Conservation (phyloP, 73 alveolate species). For the Stentor coeruleus region DNA sequence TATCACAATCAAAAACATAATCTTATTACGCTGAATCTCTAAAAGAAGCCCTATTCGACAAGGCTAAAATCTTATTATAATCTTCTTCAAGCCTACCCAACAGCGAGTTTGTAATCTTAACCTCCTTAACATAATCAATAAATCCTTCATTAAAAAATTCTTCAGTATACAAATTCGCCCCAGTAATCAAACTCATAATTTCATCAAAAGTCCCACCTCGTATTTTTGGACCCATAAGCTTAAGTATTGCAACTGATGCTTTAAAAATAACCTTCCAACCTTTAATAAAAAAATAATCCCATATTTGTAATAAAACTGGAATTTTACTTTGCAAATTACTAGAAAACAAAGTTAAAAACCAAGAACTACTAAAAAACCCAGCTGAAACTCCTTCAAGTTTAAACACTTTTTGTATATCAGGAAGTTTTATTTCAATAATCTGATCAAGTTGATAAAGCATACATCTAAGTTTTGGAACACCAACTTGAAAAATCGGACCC, state of each 20-base stretch:
- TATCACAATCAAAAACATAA: no score
- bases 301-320: slow-evolving; percentile 32
- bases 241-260: slow-evolving; percentile 26
- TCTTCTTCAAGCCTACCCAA: no score
- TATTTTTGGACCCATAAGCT: background rate
- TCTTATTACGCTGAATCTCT: no score
- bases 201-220: slow-evolving; percentile 24
- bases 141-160: no score
- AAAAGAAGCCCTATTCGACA: no score
- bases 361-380: slow-evolving; percentile 49
- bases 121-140: no score
- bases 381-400: slow-evolving; percentile 46
- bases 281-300: slow-evolving; percentile 48
- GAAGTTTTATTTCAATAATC: slow-evolving; percentile 60
- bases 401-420: slow-evolving; percentile 72
- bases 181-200: slow-evolving; percentile 16
- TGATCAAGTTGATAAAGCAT: slow-evolving; percentile 73
- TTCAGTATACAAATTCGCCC: no score
- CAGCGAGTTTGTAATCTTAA: no score
- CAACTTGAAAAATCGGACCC: slow-evolving; percentile 36
- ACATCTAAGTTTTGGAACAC: slow-evolving; percentile 51
- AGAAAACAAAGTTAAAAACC: slow-evolving; percentile 62
- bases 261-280: slow-evolving; percentile 34
- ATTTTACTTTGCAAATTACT: background rate
- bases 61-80: no score